phyloP scores from a whole-genome alignment of 83 land plant genomes.

The Picea mariana region DNA sequence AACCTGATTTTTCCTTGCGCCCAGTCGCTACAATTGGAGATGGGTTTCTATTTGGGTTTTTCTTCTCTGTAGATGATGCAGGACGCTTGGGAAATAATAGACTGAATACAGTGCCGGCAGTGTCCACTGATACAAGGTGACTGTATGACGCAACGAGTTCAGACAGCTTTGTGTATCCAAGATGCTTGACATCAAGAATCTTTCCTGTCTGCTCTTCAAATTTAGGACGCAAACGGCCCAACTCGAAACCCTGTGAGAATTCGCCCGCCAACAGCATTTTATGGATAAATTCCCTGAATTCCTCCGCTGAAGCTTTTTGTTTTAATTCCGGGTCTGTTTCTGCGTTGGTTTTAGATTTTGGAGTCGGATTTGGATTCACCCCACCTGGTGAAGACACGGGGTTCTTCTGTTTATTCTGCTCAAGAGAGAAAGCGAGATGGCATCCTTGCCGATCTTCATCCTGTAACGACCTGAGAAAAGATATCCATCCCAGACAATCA shows the following conservation, averaged over 20 bases:
- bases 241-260: conserved; percentile 8
- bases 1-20: neutral
- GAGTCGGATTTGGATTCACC: neutral
- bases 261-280: neutral
- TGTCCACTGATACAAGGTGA: conserved; percentile 9
- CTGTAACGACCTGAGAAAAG: conserved; percentile 1
- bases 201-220: conserved; percentile 6
- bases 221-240: neutral
- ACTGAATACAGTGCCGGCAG: too few relatives aligned
- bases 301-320: neutral
- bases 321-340: neutral
- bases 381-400: neutral
- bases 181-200: conserved; percentile 4
- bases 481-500: conserved; percentile 2
- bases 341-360: neutral
- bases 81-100: neutral
- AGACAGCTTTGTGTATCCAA: conserved; percentile 9
- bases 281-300: neutral
- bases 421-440: too few relatives aligned
- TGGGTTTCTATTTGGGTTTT: neutral
- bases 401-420: too few relatives aligned
- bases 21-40: neutral
- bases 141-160: neutral
- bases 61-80: neutral
- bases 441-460: neutral